Evolutionary conservation across 345 rosid genomes (phyloP).

Genomic region (Eucalyptus sideroxylon): DNA sequence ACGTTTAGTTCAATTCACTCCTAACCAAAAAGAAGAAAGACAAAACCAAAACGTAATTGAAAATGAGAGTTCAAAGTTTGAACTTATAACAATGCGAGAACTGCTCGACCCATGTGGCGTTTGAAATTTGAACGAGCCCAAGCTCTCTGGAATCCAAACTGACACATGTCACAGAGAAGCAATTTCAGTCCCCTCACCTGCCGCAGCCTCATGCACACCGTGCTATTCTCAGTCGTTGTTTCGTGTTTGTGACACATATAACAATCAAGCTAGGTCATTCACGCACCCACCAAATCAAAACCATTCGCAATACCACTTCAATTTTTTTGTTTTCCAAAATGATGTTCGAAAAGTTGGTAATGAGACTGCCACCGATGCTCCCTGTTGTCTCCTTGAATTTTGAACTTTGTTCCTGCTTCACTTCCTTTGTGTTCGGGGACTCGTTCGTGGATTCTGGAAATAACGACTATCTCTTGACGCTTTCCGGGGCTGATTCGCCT

Average conservation of each 20-base stretch:
- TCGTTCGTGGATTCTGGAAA: constrained; percentile 51
- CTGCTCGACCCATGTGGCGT: neutral
- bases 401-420: neutral
- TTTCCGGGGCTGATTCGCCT: constrained; percentile 18
- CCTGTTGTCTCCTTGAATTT: neutral
- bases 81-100: neutral
- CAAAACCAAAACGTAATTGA: neutral
- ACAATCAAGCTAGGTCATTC: neutral
- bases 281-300: neutral
- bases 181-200: neutral
- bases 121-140: neutral
- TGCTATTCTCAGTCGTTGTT: neutral
- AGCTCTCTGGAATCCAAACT: neutral
- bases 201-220: neutral
- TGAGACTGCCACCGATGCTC: neutral
- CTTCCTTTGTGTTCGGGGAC: constrained; percentile 45
- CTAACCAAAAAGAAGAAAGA: neutral
- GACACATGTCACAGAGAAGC: neutral
- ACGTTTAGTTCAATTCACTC: neutral
- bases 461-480: constrained; percentile 27
- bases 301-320: neutral
- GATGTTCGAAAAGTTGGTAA: neutral
- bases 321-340: neutral
- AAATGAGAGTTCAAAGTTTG: neutral
- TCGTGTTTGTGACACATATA: neutral